Base-by-base conservation (phyloP, 805 yeast genomes). In the Saturnispora serradocipensis region DNA sequence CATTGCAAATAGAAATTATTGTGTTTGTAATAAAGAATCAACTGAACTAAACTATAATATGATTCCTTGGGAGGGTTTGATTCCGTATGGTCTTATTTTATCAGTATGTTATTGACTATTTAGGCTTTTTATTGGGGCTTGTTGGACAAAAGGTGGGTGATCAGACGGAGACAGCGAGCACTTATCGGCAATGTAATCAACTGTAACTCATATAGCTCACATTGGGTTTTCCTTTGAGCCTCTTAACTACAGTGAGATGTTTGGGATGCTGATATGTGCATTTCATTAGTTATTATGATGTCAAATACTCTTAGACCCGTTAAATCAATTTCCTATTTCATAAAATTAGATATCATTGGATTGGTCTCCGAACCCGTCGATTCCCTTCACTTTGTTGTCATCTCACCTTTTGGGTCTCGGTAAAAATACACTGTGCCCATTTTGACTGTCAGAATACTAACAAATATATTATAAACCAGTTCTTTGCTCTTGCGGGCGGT, bases 21-120 rank as follows among this genome's bases (percentile, higher is more conserved):
- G 50, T 9, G 18, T 30, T 30, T 43, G 32, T 25, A 48, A 18
- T 13, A 32, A 22, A 28, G 40, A 18, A 36, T 24, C 10, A 45
- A 18, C 48, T 32, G 22, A 43, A 36, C 35, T n/a, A 35, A 25
- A 22, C 35, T 27, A 39, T 51, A 62, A 47, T 11, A 78, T 78
- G 82, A 79, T 81, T 74, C 86, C 87, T 56, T 81, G 81, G 71
- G 86, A 81, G 74, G 86, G 83, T 51, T 65, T 81, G 43, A 57
- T 81, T 60, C 86, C 86, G 53, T 81, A 77, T 62, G 81, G 76
- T 56, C 68, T 81, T 55, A 81, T 81, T 69, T 62, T 78, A 47
- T 66, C 74, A 28, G 77, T 74, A 67, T 30, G 80, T 73, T 32
- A 16, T n/a, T 15, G 16, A 11, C 5, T 30, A 28, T 16, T 13